Base-by-base conservation (phyloP, 345 rosid species). In the Heritiera fomes region DNA sequence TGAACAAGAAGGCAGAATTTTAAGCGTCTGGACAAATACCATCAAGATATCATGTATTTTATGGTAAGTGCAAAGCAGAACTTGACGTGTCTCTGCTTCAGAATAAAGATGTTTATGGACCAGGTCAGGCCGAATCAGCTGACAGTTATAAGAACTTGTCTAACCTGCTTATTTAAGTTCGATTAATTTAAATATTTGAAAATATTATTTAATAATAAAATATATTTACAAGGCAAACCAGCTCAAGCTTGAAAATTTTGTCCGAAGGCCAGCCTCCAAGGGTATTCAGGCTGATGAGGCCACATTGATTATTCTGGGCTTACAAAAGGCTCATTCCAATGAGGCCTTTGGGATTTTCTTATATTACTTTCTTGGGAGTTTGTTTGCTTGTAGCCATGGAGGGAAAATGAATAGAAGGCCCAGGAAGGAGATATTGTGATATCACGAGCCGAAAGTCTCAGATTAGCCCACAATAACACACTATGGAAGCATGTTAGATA, bases 371-470 rank as follows among this genome's bases (percentile, higher is more conserved):
- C 75, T 78, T 4, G 86, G 90, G 91, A 84, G 89, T 43, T 43
- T 88, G 23, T 76, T 34, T 34, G 87, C 90, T 45, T 85, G 89
- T 69, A 86, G 83, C 74, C 85, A 86, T 30, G 86, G 87, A 41
- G 88, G 89, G 43, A 63, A 86, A 86, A 5, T 6, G 6, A 43
- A 6, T 43, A 43, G 6, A 43, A 43, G 45, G n/a, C 2, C 9
- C 17, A 89, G 89, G 61, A 78, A 89, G 89, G 61, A 80, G 77
- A 77, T 80, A 69, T 69, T 87, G 84, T 43, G 80, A 78, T 72
- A 30, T 78, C 2, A 87, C 86, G 92, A 76, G 76, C 67, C 75
- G 67, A 32, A 81, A 75, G 17, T 78, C 74, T 40, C 45, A 49
- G 34, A 85, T 14, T 5, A 52, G 85, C 90, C 84, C 0, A 43